Percentiles rank a stretch among this genome's conserved stretches.
phyloP scores from a whole-genome alignment of 2,329 filamentous ascomycete species.

The Colletotrichum aenigma region DNA sequence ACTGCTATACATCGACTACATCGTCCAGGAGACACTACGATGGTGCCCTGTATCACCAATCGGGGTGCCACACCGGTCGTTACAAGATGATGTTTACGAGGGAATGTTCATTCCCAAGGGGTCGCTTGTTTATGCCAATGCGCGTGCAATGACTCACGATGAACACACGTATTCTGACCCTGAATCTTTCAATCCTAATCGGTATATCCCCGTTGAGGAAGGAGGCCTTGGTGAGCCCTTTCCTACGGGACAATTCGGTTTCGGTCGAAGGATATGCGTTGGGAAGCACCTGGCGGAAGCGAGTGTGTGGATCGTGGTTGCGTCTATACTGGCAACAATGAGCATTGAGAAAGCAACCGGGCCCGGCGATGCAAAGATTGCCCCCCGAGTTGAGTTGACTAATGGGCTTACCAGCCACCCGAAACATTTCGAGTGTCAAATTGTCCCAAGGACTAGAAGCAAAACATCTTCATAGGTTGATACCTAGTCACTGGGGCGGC shows the following conservation, averaged over 20 bases:
- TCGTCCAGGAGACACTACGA: conserved; percentile 51
- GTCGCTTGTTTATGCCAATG: conserved; percentile 44
- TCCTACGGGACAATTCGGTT: conserved; percentile 49
- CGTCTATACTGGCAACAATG: conserved; percentile 42
- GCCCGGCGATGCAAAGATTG: conserved; percentile 29
- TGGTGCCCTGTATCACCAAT: conserved; percentile 50
- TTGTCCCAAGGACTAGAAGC: neutral
- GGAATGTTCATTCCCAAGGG: conserved; percentile 61
- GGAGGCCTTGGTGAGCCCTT: conserved; percentile 46
- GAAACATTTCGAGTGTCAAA: neutral
- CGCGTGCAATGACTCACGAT: conserved; percentile 48
- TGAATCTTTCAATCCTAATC: conserved; percentile 47
- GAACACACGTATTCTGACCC: conserved; percentile 41
- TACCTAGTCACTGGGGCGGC: neutral
- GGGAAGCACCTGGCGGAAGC: conserved; percentile 56
- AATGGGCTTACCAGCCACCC: conserved; percentile 9
- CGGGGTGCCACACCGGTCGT: conserved; percentile 54
- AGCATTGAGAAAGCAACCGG: conserved; percentile 34
- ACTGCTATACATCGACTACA: conserved; percentile 50
- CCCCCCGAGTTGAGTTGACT: neutral
- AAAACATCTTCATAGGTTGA: neutral
- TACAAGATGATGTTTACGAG: conserved; percentile 57
- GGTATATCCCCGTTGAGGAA: conserved; percentile 38
- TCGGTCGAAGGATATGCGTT: conserved; percentile 43
- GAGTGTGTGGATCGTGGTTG: conserved; percentile 47